Percentiles rank a stretch among this genome's conserved stretches.
These are phyloP conservation scores for Pyricularia sp. DNA, from an alignment of 2,329 filamentous ascomycete genomes.

Conservation along the genomic window DNA sequence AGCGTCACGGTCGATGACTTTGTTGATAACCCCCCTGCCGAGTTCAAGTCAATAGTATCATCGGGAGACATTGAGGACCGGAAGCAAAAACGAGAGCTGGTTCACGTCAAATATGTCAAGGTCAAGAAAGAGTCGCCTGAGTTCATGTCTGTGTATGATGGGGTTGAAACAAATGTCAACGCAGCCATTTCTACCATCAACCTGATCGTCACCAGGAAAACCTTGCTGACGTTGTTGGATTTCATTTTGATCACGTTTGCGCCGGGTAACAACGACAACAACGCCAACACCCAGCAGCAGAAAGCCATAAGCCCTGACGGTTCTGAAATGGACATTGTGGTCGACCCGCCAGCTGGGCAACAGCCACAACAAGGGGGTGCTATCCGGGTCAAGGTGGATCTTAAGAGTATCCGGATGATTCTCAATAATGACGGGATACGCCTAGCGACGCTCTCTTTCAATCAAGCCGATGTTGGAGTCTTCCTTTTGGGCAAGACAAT, in stretches of 20 bases:
- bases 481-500: constrained; percentile 81
- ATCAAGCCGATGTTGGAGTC: constrained; percentile 83
- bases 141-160: constrained; percentile 84
- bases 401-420: constrained; percentile 89
- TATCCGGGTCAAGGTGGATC: constrained; percentile 84
- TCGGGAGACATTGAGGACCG: constrained; percentile 67
- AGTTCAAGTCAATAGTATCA: constrained; percentile 97
- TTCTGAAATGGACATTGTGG: constrained; percentile 26
- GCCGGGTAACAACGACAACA: constrained; percentile 39
- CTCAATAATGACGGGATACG: constrained; percentile 97
- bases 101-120: constrained; percentile 80
- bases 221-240: constrained; percentile 82
- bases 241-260: constrained; percentile 89
- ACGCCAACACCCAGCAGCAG: constrained; percentile 17
- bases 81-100: constrained; percentile 68
- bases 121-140: constrained; percentile 89
- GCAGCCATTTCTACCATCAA: constrained; percentile 93
- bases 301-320: constrained; percentile 29
- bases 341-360: constrained; percentile 23
- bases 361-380: constrained; percentile 51
- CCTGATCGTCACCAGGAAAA: constrained; percentile 85
- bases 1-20: constrained; percentile 90
- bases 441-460: constrained; percentile 84
- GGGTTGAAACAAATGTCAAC: constrained; percentile 87
- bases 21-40: constrained; percentile 76